Conservation (phyloP, 768 basidiomycete genomes). For the Austroboletus eburneus region DNA sequence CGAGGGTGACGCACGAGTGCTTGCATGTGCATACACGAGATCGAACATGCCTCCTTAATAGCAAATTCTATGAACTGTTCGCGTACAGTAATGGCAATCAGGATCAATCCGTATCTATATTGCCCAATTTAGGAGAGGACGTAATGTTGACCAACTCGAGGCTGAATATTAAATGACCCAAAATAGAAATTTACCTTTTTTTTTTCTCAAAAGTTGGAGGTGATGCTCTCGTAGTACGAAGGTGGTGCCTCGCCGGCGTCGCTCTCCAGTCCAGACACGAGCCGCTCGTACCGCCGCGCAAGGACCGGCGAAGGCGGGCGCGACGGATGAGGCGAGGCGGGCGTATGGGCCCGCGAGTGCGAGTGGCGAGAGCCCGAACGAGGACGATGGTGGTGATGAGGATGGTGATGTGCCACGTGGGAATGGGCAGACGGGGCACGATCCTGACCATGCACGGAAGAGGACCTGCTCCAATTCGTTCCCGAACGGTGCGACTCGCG, state of each 20-base stretch:
- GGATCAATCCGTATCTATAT: no score
- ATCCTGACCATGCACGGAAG: neutral
- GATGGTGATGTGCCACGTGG: neutral
- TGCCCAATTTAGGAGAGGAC: no score
- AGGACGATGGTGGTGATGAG: neutral
- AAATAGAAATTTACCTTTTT: no score
- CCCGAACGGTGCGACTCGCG: neutral
- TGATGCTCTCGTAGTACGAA: slow-evolving; percentile 31
- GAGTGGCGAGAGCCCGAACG: neutral
- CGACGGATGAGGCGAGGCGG: slow-evolving; percentile 4
- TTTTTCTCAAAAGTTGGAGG: no score
- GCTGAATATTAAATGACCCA: no score
- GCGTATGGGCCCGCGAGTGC: neutral
- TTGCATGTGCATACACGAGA: neutral
- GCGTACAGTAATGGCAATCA: no score
- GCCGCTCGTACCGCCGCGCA: slow-evolving; percentile 63
- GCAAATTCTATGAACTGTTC: no score
- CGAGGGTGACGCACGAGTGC: slow-evolving; percentile 23
- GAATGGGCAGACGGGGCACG: neutral
- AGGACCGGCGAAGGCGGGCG: slow-evolving; percentile 16
- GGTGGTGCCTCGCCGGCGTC: slow-evolving; percentile 85
- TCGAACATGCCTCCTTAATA: no score
- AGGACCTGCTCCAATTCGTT: neutral
- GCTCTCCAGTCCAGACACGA: slow-evolving; percentile 83
- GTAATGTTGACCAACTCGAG: no score